phyloP scores from a whole-genome alignment of 2,329 filamentous ascomycete genomes.

The Fusarium cicatricum region DNA sequence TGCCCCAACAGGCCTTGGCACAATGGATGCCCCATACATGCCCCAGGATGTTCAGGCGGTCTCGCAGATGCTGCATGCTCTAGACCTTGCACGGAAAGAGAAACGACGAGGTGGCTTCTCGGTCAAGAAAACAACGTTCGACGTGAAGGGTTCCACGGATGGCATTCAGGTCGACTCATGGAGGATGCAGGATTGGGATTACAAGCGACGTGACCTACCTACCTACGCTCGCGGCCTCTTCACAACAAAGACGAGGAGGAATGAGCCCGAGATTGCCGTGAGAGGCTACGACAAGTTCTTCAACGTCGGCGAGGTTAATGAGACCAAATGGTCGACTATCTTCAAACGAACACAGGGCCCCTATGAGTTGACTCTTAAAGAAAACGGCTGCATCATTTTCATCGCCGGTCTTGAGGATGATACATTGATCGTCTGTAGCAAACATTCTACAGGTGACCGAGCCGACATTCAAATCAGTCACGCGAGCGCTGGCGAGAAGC shows the following conservation, averaged over 20 bases:
- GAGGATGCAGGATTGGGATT: conserved; percentile 95
- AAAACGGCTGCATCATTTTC: conserved; percentile 99
- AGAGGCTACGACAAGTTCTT: conserved; percentile 99
- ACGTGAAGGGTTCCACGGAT: conserved; percentile 68
- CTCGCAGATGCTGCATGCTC: conserved; percentile 67
- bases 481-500: conserved; percentile 81
- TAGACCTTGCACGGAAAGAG: conserved; percentile 66
- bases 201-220: conserved; percentile 85
- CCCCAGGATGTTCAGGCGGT: conserved; percentile 76
- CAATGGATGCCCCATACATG: conserved; percentile 63
- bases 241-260: conserved; percentile 74
- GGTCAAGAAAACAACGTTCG: conserved; percentile 82
- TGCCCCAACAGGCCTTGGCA: not conserved
- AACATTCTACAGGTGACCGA: conserved; percentile 92
- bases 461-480: conserved; percentile 78
- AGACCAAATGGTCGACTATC: conserved; percentile 86
- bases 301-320: conserved; percentile 83
- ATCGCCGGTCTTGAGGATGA: conserved; percentile 90
- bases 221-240: conserved; percentile 95
- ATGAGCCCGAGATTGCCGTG: conserved; percentile 79
- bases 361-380: conserved; percentile 95
- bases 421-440: conserved; percentile 95
- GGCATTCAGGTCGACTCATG: conserved; percentile 83
- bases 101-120: conserved; percentile 69
- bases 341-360: conserved; percentile 79